Base-by-base conservation (phyloP, 2,329 filamentous ascomycete genomes). In the Cadophora luteo-olivacea region DNA sequence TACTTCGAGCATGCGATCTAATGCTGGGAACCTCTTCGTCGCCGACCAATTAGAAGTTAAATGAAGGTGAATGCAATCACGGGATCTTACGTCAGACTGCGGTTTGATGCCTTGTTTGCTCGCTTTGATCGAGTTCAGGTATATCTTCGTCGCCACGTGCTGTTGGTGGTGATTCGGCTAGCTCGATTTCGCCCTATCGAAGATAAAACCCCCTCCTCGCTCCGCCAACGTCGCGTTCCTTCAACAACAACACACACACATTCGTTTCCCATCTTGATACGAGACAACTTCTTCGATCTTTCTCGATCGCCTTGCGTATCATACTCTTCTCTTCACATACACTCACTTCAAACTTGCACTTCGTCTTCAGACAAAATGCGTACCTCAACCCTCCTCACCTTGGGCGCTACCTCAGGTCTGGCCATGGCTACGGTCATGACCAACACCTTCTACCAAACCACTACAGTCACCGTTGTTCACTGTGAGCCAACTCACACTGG, bases 311-410 rank as follows among this genome's bases (percentile, higher is more conserved):
- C 45, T 61, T 69, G 12, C 60, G 64, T 66, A 64, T 55, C 48
- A 63, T 64, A 52, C 41, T 66, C 41, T 32, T 36, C n/a, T 38
- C 41, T 9, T 51, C 38, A 45, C 25, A 45, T 14, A 61, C 55
- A 9, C 57, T 52, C 36, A 61, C 22, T 29, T 54, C 36, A n/a
- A 51, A 32, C 38, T 49, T 48, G 32, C 45, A 65, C 49, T 32
- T 33, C 32, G 29, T 57, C 25, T n/a, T 55, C 63, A 52, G 64
- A 58, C 49, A 68, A 57, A 49, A 73, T 73, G 72, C 72, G 70
- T 65, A 25, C 66, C 66, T 69, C 72, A 54, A 48, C 72, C 64
- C 19, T 70, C 68, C 60, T 67, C 51, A 63, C 69, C 38, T 57
- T 58, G 48, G 65, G 61, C 51, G 16, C 68, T 36, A 66, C 63